These are phyloP conservation scores for Cladophialophora yegresii DNA, from an alignment of 2,329 filamentous ascomycete genomes.

Conservation along the genomic window DNA sequence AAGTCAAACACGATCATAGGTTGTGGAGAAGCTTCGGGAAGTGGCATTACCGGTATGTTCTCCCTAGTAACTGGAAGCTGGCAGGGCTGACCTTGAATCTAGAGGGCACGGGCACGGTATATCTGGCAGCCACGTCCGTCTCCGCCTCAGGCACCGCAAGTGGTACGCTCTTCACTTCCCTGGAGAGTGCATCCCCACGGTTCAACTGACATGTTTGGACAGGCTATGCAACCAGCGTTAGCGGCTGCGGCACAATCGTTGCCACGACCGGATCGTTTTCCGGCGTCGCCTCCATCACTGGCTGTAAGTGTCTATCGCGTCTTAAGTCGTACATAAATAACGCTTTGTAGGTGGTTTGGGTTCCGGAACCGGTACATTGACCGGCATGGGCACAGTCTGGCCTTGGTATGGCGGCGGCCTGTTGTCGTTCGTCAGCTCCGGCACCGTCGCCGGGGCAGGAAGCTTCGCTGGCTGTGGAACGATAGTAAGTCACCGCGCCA, in stretches of 20 bases:
- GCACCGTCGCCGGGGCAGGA: slow-evolving; percentile 29
- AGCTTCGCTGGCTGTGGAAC: slow-evolving; percentile 33
- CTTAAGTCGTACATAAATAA: background rate
- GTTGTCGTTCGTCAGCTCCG: slow-evolving; percentile 29
- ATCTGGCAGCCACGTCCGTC: slow-evolving; percentile 12
- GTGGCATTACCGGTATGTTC: slow-evolving; percentile 30
- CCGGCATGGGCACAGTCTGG: slow-evolving; percentile 34
- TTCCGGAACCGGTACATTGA: slow-evolving; percentile 30
- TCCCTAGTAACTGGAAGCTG: background rate
- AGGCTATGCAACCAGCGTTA: slow-evolving; percentile 26
- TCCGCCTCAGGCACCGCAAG: slow-evolving; percentile 22
- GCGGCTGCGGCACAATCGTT: slow-evolving; percentile 32
- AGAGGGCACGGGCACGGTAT: slow-evolving; percentile 28
- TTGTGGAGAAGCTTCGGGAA: slow-evolving; percentile 32
- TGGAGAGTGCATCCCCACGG: too few species aligned
- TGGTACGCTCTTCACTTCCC: slow-evolving; percentile 14
- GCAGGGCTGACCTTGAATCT: background rate
- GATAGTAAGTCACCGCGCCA: slow-evolving; percentile 19
- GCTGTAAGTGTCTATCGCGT: slow-evolving; percentile 22
- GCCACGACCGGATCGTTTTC: slow-evolving; percentile 32
- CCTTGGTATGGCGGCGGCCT: slow-evolving; percentile 22
- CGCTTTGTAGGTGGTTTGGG: slow-evolving; percentile 27
- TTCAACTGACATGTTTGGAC: background rate
- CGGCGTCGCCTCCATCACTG: slow-evolving; percentile 31
- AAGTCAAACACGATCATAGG: slow-evolving; percentile 27